Conservation (phyloP, 495 filamentous ascomycete genomes). For the Thozetella sp. region DNA sequence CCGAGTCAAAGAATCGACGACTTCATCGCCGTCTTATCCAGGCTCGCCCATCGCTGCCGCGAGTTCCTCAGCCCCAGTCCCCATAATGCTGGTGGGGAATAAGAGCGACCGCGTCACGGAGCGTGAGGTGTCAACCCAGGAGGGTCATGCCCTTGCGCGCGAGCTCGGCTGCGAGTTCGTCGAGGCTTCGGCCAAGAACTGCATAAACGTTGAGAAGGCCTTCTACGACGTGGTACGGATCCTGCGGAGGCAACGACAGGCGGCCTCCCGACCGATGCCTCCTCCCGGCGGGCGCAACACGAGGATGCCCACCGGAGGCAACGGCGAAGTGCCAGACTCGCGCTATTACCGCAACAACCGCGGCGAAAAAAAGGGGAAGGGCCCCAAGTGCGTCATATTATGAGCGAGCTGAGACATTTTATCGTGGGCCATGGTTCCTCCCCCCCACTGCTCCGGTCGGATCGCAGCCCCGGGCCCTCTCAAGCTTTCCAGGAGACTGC, state of each 20-base stretch:
- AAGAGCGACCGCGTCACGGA: constrained; percentile 97
- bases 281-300: constrained; percentile 31
- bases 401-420: constrained; percentile 19
- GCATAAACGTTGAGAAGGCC: constrained; percentile 98
- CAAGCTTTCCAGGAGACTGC: too few relatives aligned
- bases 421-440: not conserved
- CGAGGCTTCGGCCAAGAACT: constrained; percentile 98
- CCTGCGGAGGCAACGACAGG: constrained; percentile 78
- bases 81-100: constrained; percentile 98
- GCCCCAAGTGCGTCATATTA: constrained; percentile 32
- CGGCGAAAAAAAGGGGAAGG: not conserved
- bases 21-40: constrained; percentile 73
- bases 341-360: too few relatives aligned
- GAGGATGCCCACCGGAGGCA: constrained; percentile 14
- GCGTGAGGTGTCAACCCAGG: constrained; percentile 93
- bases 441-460: not conserved
- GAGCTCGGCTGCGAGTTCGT: constrained; percentile 97
- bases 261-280: constrained; percentile 37
- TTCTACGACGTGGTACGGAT: constrained; percentile 97
- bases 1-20: constrained; percentile 92
- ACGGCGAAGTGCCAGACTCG: not conserved
- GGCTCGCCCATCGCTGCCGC: constrained; percentile 57
- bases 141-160: constrained; percentile 88
- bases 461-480: too few relatives aligned
- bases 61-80: constrained; percentile 65